A percentile compares a stretch with the other conserved stretches of the same genome.
Evolutionary conservation across 345 rosid genomes (phyloP).

Genomic region (Dipteronia dyeriana): DNA sequence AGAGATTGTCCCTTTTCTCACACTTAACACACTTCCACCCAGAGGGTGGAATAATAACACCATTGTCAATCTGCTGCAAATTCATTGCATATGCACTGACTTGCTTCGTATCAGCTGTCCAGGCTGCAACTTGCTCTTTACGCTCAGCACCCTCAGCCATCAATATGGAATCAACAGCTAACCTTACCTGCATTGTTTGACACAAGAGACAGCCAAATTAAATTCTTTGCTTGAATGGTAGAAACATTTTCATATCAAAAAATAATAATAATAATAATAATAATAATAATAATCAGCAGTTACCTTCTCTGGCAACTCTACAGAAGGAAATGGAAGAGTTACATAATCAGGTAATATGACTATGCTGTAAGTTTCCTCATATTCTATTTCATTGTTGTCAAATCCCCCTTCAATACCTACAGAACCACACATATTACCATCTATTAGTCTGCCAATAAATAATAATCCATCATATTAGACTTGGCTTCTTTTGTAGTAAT

Average conservation of each 20-base stretch:
- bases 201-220: background rate
- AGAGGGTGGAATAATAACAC: slow-evolving; percentile 77
- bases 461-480: background rate
- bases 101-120: slow-evolving; percentile 93
- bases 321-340: slow-evolving; percentile 80
- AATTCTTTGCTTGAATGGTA: background rate
- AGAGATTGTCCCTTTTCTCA: slow-evolving; percentile 87
- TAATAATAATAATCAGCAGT: slow-evolving; percentile 9
- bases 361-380: slow-evolving; percentile 68
- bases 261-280: background rate
- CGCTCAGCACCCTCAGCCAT: slow-evolving; percentile 86
- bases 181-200: slow-evolving; percentile 60
- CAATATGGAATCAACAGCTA: slow-evolving; percentile 85
- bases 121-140: slow-evolving; percentile 85
- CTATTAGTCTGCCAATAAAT: background rate
- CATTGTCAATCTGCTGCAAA: slow-evolving; percentile 75
- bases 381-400: slow-evolving; percentile 81
- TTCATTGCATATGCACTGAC: slow-evolving; percentile 71
- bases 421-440: slow-evolving; percentile 14
- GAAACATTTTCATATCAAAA: background rate
- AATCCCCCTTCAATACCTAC: slow-evolving; percentile 95
- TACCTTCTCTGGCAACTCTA: slow-evolving; percentile 99
- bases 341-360: slow-evolving; percentile 77
- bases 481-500: background rate
- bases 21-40: slow-evolving; percentile 95